Percentiles rank a stretch among this genome's conserved stretches.
Evolutionary conservation across 2,329 filamentous ascomycete genomes (phyloP).

Genomic region (Xylariaceae sp.): DNA sequence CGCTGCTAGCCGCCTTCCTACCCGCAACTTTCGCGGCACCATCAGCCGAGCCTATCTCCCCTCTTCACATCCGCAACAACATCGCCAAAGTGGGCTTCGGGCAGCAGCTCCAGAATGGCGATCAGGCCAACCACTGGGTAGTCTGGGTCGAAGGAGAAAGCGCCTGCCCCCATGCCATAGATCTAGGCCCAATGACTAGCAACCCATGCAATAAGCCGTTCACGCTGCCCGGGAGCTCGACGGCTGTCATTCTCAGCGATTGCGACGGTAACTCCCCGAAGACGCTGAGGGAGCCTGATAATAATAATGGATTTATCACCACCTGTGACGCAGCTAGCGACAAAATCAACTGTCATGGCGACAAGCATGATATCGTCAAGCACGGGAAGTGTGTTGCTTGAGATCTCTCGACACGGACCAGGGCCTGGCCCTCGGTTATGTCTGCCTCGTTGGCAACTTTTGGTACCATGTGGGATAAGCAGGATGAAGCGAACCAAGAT

Average conservation of each 20-base stretch:
- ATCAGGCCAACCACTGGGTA: slow-evolving; percentile 32
- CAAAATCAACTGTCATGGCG: not conserved
- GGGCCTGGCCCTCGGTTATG: too few species aligned
- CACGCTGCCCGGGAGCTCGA: not conserved
- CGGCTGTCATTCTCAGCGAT: not conserved
- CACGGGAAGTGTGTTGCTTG: too few species aligned
- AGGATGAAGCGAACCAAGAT: too few species aligned
- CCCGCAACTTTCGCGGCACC: too few species aligned
- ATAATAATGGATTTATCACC: not conserved
- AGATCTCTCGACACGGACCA: too few species aligned
- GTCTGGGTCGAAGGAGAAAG: slow-evolving; percentile 21
- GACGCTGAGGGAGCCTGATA: not conserved
- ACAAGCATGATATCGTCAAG: not conserved
- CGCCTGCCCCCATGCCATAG: slow-evolving; percentile 15
- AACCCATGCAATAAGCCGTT: not conserved
- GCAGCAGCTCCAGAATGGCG: slow-evolving; percentile 25
- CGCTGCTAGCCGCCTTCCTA: too few species aligned
- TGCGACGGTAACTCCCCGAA: not conserved
- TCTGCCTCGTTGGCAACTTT: too few species aligned
- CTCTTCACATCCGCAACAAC: not conserved
- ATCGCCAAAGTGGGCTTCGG: slow-evolving; percentile 8
- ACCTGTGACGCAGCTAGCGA: not conserved
- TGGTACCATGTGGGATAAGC: too few species aligned
- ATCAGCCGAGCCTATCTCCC: too few species aligned
- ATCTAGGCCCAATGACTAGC: not conserved